phyloP scores from a whole-genome alignment of 495 filamentous ascomycete species.

The Trichoderma asperelloides region DNA sequence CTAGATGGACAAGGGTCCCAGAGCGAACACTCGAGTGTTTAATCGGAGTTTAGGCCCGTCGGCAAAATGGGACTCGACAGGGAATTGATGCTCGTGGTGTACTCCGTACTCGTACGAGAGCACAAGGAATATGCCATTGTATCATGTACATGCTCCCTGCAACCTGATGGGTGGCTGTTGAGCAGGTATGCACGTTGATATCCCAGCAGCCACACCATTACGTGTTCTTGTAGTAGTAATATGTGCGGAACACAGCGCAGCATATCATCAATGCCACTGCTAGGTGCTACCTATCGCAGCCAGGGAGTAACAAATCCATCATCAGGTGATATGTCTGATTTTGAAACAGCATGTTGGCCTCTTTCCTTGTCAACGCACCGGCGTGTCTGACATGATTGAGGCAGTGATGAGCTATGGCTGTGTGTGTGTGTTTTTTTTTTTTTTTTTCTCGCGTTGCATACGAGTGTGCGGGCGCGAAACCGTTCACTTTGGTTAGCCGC shows the following conservation, averaged over 20 bases:
- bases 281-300: background rate
- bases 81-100: background rate
- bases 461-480: background rate
- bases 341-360: background rate
- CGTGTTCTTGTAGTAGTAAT: background rate
- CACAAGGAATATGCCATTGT: background rate
- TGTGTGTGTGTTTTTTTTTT: background rate
- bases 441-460: background rate
- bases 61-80: constrained; percentile 1
- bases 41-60: constrained; percentile 7
- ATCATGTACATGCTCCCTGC: background rate
- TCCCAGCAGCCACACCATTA: constrained; percentile 5
- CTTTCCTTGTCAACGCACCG: background rate
- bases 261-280: no score
- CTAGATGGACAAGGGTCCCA: background rate
- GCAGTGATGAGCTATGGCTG: no score
- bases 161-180: background rate
- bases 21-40: background rate
- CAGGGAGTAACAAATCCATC: background rate
- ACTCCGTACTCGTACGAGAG: background rate
- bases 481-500: background rate
- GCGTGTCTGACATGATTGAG: background rate
- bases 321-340: background rate
- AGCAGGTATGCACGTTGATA: background rate
- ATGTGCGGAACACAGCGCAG: background rate